Percentiles rank a stretch among this genome's conserved stretches.
Evolutionary conservation across 2,329 filamentous ascomycete genomes (phyloP).

Genomic region (Neopestalotiopsis sp.): DNA sequence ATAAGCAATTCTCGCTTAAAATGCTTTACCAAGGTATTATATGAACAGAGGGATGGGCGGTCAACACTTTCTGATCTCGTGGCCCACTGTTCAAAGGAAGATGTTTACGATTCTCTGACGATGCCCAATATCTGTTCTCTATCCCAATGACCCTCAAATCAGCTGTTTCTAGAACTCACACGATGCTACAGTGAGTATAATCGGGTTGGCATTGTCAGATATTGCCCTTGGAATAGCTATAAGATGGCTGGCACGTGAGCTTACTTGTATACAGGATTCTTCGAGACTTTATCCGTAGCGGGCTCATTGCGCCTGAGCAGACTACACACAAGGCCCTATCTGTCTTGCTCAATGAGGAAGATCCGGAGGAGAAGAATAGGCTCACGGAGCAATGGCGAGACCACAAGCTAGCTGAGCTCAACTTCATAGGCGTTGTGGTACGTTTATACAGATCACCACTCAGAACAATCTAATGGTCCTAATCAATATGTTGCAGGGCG

Average conservation of each 20-base stretch:
- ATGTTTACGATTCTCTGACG: no score
- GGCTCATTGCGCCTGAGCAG: conserved; percentile 21
- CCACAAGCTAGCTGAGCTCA: conserved; percentile 22
- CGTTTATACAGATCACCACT: neutral
- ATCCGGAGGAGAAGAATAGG: conserved; percentile 16
- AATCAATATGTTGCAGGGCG: conserved; percentile 27
- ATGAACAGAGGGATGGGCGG: no score
- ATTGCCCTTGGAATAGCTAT: neutral
- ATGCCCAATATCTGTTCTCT: no score
- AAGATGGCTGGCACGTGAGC: neutral
- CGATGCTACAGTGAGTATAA: neutral
- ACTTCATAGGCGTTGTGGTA: conserved; percentile 24
- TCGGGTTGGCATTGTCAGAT: neutral
- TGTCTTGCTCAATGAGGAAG: conserved; percentile 21
- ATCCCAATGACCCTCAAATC: neutral
- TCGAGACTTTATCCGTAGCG: conserved; percentile 19
- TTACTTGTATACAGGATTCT: conserved; percentile 5
- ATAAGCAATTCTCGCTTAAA: no score
- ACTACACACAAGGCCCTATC: conserved; percentile 20
- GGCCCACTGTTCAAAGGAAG: no score
- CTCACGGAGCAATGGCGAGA: conserved; percentile 21
- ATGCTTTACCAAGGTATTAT: no score
- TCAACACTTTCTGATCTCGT: no score
- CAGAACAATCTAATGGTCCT: neutral
- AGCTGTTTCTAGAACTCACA: neutral